Evolutionary conservation across 495 filamentous ascomycete genomes (phyloP).

Genomic region (Rhizodiscina lignyota): DNA sequence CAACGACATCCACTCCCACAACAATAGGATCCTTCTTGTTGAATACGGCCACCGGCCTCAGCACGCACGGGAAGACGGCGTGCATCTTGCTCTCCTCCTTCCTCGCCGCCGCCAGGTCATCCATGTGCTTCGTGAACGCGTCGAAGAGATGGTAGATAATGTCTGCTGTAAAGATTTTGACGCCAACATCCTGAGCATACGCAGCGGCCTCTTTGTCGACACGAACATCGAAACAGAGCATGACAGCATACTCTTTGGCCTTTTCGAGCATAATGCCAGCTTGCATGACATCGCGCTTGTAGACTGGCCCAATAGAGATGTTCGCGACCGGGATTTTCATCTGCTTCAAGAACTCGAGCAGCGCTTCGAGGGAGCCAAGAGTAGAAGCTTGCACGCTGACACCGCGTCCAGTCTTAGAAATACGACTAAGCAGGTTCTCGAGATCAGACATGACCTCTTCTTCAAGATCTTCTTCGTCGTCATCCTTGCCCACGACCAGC

Average conservation of each 20-base stretch:
- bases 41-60: slow-evolving; percentile 82
- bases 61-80: slow-evolving; percentile 92
- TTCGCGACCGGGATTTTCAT: slow-evolving; percentile 96
- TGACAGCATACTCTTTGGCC: slow-evolving; percentile 85
- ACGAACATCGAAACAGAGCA: slow-evolving; percentile 99
- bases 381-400: slow-evolving; percentile 96
- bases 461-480: slow-evolving; percentile 91
- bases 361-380: slow-evolving; percentile 87
- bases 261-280: slow-evolving; percentile 95
- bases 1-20: slow-evolving; percentile 84
- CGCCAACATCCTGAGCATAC: slow-evolving; percentile 85
- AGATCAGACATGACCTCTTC: slow-evolving; percentile 95
- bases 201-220: slow-evolving; percentile 88
- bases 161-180: slow-evolving; percentile 97
- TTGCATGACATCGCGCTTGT: slow-evolving; percentile 96
- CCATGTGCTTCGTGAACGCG: slow-evolving; percentile 87
- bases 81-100: slow-evolving; percentile 92
- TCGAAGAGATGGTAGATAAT: slow-evolving; percentile 99
- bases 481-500: slow-evolving; percentile 81
- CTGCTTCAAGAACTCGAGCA: slow-evolving; percentile 85
- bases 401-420: slow-evolving; percentile 80
- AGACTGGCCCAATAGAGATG: slow-evolving; percentile 95
- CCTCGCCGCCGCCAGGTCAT: slow-evolving; percentile 64
- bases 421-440: slow-evolving; percentile 72
- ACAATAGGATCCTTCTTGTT: slow-evolving; percentile 97